Conservation (phyloP, 2,329 filamentous ascomycete genomes). For the Penicillium sp. region DNA sequence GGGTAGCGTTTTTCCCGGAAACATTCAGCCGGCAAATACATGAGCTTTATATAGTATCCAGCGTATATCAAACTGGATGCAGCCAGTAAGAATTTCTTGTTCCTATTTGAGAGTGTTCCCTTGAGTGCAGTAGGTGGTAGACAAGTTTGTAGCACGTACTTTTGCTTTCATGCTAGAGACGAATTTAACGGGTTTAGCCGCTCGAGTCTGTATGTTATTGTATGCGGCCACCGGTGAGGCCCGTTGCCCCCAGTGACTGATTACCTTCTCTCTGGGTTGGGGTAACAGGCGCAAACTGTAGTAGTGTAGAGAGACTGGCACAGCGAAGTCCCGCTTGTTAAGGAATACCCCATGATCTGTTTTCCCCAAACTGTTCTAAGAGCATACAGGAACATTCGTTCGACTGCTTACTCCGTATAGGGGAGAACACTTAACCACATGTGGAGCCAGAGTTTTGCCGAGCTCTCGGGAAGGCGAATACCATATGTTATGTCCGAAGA, state of each 20-base stretch:
- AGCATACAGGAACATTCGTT: neutral
- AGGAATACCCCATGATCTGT: slow-evolving; percentile 8
- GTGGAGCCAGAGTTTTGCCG: slow-evolving; percentile 5
- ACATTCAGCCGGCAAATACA: slow-evolving; percentile 27
- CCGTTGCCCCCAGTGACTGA: slow-evolving; percentile 7
- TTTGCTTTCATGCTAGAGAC: neutral
- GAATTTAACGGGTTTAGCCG: slow-evolving; percentile 14
- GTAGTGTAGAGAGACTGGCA: slow-evolving; percentile 12
- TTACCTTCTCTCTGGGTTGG: slow-evolving; percentile 11
- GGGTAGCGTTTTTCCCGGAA: slow-evolving; percentile 35
- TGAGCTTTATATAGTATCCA: neutral
- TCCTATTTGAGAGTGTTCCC: neutral
- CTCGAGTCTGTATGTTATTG: neutral
- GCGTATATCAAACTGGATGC: slow-evolving; percentile 17
- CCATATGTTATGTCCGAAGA: neutral
- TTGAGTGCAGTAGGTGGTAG: neutral
- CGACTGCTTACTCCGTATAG: neutral
- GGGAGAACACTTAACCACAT: slow-evolving; percentile 22
- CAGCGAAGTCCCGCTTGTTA: slow-evolving; percentile 6
- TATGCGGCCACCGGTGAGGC: slow-evolving; percentile 7
- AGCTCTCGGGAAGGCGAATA: neutral
- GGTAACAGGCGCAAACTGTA: slow-evolving; percentile 1
- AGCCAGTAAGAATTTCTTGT: no score
- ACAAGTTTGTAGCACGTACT: neutral
- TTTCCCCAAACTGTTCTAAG: neutral